A percentile compares a stretch with the other conserved stretches of the same genome.
Conservation (phyloP, 768 basidiomycete species). For the Suillus plorans region DNA sequence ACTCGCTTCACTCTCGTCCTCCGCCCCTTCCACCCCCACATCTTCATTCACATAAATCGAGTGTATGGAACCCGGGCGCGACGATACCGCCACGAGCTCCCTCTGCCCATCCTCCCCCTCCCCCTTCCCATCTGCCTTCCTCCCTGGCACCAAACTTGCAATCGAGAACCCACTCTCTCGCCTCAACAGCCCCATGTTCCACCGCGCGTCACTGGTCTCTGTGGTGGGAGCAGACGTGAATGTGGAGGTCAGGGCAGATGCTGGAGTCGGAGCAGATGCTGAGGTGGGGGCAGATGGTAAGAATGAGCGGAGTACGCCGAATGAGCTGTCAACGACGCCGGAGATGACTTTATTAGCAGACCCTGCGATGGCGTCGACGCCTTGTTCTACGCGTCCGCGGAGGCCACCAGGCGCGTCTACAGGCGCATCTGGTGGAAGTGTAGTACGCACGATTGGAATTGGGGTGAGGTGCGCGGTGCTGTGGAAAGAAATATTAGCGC, state of each 20-base stretch:
- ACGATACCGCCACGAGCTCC: constrained; percentile 55
- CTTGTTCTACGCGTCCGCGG: constrained; percentile 77
- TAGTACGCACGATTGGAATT: constrained; percentile 62
- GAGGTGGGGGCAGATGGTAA: constrained; percentile 46
- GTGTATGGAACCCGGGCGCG: constrained; percentile 47
- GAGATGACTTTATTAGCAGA: constrained; percentile 76
- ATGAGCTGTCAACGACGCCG: constrained; percentile 88
- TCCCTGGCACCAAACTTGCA: constrained; percentile 64
- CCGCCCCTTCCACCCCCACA: constrained; percentile 18
- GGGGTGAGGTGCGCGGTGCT: constrained; percentile 82
- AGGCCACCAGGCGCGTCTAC: constrained; percentile 54
- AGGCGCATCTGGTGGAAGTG: constrained; percentile 44
- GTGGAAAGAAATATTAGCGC: background rate
- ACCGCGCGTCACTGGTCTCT: constrained; percentile 28
- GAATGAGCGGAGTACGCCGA: constrained; percentile 81
- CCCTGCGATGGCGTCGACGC: constrained; percentile 77
- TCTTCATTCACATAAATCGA: constrained; percentile 21
- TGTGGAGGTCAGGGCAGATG: constrained; percentile 29
- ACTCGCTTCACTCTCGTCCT: constrained; percentile 28
- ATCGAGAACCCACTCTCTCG: constrained; percentile 84
- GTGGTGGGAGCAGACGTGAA: constrained; percentile 6
- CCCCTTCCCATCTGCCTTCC: constrained; percentile 12
- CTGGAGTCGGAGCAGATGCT: constrained; percentile 9
- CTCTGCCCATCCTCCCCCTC: constrained; percentile 42
- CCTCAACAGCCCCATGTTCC: constrained; percentile 65